phyloP scores from a whole-genome alignment of 2,329 filamentous ascomycete genomes.

The Emergomyces pasteurianus region DNA sequence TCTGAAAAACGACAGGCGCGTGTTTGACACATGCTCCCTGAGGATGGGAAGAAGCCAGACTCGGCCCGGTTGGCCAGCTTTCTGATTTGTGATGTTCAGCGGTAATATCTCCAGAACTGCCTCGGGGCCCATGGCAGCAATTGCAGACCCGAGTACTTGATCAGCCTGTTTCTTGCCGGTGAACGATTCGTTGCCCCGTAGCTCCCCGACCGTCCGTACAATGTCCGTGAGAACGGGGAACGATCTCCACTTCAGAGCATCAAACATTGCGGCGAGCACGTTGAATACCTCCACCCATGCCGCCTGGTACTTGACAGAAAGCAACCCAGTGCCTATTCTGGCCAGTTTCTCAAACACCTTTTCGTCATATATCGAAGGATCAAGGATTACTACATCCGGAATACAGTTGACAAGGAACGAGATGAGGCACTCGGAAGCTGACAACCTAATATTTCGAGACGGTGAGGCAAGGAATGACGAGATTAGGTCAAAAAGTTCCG shows the following conservation, averaged over 20 bases:
- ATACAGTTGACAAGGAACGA: constrained; percentile 88
- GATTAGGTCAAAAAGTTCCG: constrained; percentile 70
- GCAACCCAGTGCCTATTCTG: constrained; percentile 57
- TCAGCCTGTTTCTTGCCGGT: constrained; percentile 91
- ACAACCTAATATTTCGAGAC: constrained; percentile 86
- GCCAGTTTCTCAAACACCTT: constrained; percentile 72
- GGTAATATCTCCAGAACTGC: constrained; percentile 72
- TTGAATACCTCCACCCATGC: constrained; percentile 94
- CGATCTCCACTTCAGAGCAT: constrained; percentile 72
- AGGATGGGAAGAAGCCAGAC: constrained; percentile 93
- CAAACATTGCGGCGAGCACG: constrained; percentile 76
- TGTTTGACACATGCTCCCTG: constrained; percentile 81
- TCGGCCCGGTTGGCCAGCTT: constrained; percentile 65
- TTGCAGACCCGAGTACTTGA: constrained; percentile 73
- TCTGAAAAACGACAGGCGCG: constrained; percentile 73
- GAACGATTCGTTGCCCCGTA: constrained; percentile 80
- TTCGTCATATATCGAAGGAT: constrained; percentile 86
- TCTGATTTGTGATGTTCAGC: constrained; percentile 69
- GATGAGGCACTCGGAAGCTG: constrained; percentile 86
- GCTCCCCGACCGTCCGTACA: constrained; percentile 68
- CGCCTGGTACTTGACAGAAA: constrained; percentile 83
- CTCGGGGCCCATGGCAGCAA: constrained; percentile 81
- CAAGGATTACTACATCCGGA: constrained; percentile 67
- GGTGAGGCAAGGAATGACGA: constrained; percentile 72
- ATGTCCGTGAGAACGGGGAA: constrained; percentile 65